Base-by-base conservation (phyloP, 768 basidiomycete genomes). In the Lactifluus subvellereus region DNA sequence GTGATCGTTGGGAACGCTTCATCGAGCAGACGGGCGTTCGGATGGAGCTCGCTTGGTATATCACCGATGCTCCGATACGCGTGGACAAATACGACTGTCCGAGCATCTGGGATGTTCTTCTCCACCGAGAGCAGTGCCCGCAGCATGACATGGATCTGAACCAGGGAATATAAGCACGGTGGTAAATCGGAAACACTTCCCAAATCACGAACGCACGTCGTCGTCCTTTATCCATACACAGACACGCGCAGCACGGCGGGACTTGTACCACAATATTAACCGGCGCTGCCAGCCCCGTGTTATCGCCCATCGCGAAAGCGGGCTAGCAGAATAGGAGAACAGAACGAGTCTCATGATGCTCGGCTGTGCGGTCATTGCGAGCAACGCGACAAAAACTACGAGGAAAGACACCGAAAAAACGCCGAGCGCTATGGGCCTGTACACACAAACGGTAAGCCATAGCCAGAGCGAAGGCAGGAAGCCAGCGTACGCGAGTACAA, bases 181-280 rank as follows among this genome's bases (percentile, higher is more conserved):
- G 43, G 16, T 18, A 38, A 3, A 27, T 27, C 20, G 20, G 10
- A 53, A 13, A n/a, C 2, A 33, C 2, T 49, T 45, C n/a, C n/a
- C n/a, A n/a, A n/a, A n/a, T n/a, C 14, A 6, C 27, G 37, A 47
- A 48, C 65, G 42, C 56, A 66, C 67, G 22, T 68, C 61, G 42
- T 68, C 67, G 14, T 61, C 45, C 55, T 68, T 68, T n/a, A 66
- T 62, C 67, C 67, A 68, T 27, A 68, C 61, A 27, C 67, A 68
- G 16, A 62, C 51, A 18, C 54, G 65, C 14, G 65, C 64, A 22
- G 49, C 58, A 50, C 67, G 61, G 9, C 58, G 54, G 2, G 61
- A 55, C 43, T 61, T 54, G 58, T 68, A 66, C 61, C 52, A 60
- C 2, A 50, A 59, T 22, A 66, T 32, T 6, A 68, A 45, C 58